These are phyloP conservation scores for Syzygium aqueum DNA, from an alignment of 345 rosid species.

Conservation along the genomic window DNA sequence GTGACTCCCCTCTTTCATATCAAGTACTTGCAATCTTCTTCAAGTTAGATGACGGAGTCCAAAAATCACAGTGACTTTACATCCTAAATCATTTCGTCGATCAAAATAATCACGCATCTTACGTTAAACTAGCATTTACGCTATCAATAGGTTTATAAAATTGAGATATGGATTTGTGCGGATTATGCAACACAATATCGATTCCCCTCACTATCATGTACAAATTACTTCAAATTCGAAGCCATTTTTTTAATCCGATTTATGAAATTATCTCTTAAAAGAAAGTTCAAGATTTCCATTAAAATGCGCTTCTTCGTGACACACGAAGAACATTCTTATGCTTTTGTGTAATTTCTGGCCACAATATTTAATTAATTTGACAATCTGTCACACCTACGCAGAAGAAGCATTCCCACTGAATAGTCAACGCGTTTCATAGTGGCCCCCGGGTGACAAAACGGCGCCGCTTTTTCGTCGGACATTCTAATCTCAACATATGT, in stretches of 20 bases:
- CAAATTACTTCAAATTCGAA: background rate
- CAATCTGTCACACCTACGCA: background rate
- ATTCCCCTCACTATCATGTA: background rate
- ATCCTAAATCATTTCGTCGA: background rate
- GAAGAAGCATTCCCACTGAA: background rate
- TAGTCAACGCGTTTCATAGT: background rate
- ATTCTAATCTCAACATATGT: background rate
- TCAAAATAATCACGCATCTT: background rate
- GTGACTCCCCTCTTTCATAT: accelerated
- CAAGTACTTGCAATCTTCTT: background rate
- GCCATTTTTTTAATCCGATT: background rate
- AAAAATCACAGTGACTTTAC: background rate
- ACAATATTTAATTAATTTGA: background rate
- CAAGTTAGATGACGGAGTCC: background rate
- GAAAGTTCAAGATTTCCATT: background rate
- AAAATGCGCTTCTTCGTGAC: background rate
- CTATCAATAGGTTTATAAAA: background rate
- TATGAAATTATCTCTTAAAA: background rate
- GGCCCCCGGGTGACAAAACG: background rate
- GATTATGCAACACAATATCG: background rate
- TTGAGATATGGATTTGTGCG: background rate
- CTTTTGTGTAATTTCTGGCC: background rate
- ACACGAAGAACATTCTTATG: background rate
- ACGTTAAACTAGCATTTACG: background rate
- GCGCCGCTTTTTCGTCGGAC: background rate